Conservation (phyloP, 257 asterid species). For the Fraxinus anomala region DNA sequence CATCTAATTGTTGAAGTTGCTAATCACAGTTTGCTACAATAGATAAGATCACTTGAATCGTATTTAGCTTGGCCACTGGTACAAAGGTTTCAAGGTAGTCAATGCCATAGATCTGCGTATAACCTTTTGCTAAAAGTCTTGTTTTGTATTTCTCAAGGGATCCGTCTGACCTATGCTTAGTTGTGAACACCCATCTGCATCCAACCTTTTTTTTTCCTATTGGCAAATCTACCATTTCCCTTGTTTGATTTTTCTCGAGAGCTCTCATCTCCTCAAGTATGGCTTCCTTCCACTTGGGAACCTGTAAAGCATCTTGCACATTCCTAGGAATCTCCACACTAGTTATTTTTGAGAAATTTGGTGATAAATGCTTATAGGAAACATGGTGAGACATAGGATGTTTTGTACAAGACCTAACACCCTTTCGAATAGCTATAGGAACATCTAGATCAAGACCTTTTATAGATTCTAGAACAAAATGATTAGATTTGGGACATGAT, state of each 20-base stretch:
- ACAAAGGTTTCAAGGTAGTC: neutral
- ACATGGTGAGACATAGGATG: neutral
- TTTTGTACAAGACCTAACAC: neutral
- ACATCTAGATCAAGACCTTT: no score
- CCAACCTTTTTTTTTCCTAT: neutral
- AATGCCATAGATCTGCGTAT: neutral
- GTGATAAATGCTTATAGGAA: neutral
- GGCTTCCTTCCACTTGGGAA: neutral
- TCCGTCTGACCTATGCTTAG: slow-evolving; percentile 1
- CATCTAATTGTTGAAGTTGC: neutral
- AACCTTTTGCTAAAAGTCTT: neutral
- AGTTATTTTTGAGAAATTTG: neutral
- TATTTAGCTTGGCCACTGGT: neutral
- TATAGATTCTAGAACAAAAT: no score
- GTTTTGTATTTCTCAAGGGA: neutral
- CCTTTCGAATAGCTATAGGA: neutral
- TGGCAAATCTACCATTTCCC: neutral
- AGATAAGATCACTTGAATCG: neutral
- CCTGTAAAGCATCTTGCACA: neutral
- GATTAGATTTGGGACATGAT: no score
- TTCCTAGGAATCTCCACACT: neutral
- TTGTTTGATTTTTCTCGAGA: neutral
- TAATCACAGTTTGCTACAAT: neutral
- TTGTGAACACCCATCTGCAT: neutral
- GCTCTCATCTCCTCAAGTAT: neutral